A percentile compares a stretch with the other conserved stretches of the same genome.
These are phyloP conservation scores for Suillus subalutaceus DNA, from an alignment of 768 basidiomycete species.

Conservation along the genomic window DNA sequence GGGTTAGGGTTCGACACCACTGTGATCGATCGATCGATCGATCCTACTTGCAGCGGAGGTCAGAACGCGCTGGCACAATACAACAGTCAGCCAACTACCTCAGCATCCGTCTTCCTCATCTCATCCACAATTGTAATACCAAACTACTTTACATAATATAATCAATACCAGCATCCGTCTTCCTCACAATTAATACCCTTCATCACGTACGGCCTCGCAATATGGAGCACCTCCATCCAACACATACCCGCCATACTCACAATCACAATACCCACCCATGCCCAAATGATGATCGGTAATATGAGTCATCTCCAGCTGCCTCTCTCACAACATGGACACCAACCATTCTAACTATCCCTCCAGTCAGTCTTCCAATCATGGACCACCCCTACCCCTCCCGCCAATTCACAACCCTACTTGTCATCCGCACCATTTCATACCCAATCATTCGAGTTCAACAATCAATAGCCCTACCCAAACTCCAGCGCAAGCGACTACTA, in stretches of 20 bases:
- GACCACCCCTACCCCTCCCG: constrained; percentile 17
- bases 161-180: constrained; percentile 21
- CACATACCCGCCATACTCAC: constrained; percentile 31
- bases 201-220: constrained; percentile 26
- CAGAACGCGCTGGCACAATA: constrained; percentile 18
- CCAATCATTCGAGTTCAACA: constrained; percentile 11
- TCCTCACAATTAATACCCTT: constrained; percentile 27
- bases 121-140: too few relatives aligned
- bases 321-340: constrained; percentile 15
- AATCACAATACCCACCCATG: constrained; percentile 22
- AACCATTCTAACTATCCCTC: constrained; percentile 29
- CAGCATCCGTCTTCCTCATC: too few relatives aligned
- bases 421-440: constrained; percentile 1
- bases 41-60: too few relatives aligned
- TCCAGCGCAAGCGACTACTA: constrained; percentile 5
- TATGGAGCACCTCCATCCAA: constrained; percentile 13
- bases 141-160: too few relatives aligned
- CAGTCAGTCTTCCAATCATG: constrained; percentile 28
- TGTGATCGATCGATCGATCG: too few relatives aligned
- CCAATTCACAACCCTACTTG: constrained; percentile 4
- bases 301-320: constrained; percentile 24
- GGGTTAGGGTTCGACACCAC: too few relatives aligned
- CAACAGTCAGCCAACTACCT: constrained; percentile 20
- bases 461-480: constrained; percentile 6
- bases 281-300: constrained; percentile 23